Conservation (phyloP, 176 grass and related monocot genomes). For the Aegilops sharonensis region DNA sequence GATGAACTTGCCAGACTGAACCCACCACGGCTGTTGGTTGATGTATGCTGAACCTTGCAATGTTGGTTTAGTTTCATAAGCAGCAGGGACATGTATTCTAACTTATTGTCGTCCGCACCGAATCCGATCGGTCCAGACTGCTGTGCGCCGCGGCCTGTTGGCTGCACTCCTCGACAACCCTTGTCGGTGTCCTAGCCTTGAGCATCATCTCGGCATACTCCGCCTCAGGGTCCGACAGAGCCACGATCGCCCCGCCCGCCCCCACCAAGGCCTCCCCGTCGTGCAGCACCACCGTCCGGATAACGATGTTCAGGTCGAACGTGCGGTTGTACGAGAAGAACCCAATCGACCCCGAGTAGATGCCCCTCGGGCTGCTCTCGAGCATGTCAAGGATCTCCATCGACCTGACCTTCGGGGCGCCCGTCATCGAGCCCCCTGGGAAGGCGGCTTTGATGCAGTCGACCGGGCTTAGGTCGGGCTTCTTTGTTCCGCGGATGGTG, state of each 20-base stretch:
- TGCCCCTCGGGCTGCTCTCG: conserved; percentile 75
- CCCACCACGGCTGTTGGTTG: neutral
- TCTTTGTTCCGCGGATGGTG: conserved; percentile 68
- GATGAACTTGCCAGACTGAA: neutral
- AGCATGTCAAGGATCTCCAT: conserved; percentile 90
- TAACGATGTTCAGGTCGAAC: conserved; percentile 89
- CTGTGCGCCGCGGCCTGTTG: neutral
- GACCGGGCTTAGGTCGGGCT: conserved; percentile 44
- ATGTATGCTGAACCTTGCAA: neutral
- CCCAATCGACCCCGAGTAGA: conserved; percentile 92
- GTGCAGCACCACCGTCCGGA: conserved; percentile 66
- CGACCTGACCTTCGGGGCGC: conserved; percentile 90
- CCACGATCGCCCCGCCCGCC: conserved; percentile 74
- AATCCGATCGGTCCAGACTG: conserved; percentile 14
- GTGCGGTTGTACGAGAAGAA: conserved; percentile 85
- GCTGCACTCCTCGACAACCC: conserved; percentile 48
- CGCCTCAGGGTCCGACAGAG: conserved; percentile 66
- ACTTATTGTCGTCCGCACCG: conserved; percentile 34
- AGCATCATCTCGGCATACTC: conserved; percentile 90
- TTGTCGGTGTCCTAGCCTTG: conserved; percentile 76
- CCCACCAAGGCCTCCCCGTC: conserved; percentile 70
- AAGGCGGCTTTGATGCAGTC: conserved; percentile 86
- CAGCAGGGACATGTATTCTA: conserved; percentile 17
- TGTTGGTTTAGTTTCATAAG: neutral
- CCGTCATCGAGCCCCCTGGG: conserved; percentile 94